Conservation (phyloP, 176 grass and related monocot species). For the Carex cristatella region DNA sequence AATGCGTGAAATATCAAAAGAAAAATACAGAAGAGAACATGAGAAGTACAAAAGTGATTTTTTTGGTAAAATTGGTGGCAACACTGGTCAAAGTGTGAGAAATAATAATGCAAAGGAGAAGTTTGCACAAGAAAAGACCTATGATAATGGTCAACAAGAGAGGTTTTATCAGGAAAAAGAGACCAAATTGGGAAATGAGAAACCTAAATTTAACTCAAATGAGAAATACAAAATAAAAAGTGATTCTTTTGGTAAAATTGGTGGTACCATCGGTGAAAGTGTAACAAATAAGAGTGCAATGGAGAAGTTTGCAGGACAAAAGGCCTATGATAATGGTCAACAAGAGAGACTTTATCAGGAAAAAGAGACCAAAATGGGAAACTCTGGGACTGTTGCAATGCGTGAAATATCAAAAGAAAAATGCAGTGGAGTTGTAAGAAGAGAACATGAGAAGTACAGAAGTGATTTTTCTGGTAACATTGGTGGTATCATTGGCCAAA, state of each 20-base stretch:
- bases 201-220: too few species aligned
- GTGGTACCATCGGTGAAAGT: constrained; percentile 13
- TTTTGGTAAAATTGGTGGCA: constrained; percentile 17
- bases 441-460: constrained; percentile 1
- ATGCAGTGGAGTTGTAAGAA: background rate
- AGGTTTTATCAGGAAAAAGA: background rate
- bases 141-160: background rate
- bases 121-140: background rate
- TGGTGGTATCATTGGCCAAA: constrained; percentile 12
- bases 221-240: constrained; percentile 1
- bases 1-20: background rate
- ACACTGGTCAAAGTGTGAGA: constrained; percentile 13
- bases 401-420: background rate
- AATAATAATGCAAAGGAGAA: constrained; percentile 13
- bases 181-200: background rate
- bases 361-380: background rate
- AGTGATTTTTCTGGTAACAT: constrained; percentile 14
- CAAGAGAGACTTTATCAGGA: background rate
- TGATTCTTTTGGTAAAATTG: constrained; percentile 20
- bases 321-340: background rate
- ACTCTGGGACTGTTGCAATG: background rate
- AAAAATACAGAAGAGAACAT: background rate
- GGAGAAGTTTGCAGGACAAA: constrained; percentile 5
- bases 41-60: constrained; percentile 18
- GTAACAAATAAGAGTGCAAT: constrained; percentile 21